Evolutionary conservation across 257 asterid species (phyloP), one percentile per base, ranked within the genome.

Genomic region (Catharanthus roseus): DNA sequence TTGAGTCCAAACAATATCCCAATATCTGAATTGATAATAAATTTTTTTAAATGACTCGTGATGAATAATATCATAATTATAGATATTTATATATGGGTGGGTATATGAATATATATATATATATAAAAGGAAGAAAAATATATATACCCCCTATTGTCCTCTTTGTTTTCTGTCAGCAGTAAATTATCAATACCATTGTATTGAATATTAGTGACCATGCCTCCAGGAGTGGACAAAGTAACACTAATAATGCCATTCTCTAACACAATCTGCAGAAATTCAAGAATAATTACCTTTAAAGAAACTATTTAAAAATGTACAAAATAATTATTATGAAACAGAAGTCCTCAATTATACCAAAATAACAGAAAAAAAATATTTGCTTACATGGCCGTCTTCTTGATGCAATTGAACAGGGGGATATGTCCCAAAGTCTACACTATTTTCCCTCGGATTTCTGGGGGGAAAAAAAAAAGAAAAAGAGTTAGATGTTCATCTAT

Each of bases 1-100:
- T 10, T 75, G 63, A 74, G 81, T 85, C 96, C 96, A 92, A 68
- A 83, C 88, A 69, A 92, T 72, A 45, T 92, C 98, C 98, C 98
- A 92, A 39, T 92, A 92, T 80, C 98, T 42, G 23, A 56, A 53
- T 19, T 1, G 12, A 49, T 3, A 34, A 44, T 13, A 9, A 33
- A 53, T 21, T n/a, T n/a, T n/a, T n/a, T n/a, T n/a, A n/a, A n/a
- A n/a, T n/a, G n/a, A n/a, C n/a, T n/a, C n/a, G n/a, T n/a, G n/a
- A n/a, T n/a, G n/a, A n/a, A n/a, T n/a, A n/a, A n/a, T n/a, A n/a
- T n/a, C n/a, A n/a, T n/a, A n/a, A n/a, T n/a, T n/a, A n/a, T n/a
- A n/a, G n/a, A n/a, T n/a, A n/a, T n/a, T n/a, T n/a, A n/a, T n/a
- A n/a, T n/a, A 56, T 19, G 9, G 7, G 34, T 41, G 5, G 53